Evolutionary conservation across 1,284 basidiomycete genomes (phyloP), one percentile per base, ranked within the genome.

Genomic region (Tilletiopsis washingtonensis): DNA sequence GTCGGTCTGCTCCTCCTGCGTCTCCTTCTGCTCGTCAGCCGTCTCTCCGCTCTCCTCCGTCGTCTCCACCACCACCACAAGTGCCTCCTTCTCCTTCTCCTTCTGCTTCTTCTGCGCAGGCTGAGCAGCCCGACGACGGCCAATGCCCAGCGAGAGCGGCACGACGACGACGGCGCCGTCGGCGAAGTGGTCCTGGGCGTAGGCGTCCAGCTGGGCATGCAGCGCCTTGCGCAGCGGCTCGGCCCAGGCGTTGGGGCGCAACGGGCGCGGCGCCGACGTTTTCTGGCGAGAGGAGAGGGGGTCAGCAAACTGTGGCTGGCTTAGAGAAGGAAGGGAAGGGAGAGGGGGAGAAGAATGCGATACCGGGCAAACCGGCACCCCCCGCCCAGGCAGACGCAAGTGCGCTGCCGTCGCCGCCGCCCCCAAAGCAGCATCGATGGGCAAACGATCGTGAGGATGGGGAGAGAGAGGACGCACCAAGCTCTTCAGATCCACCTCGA

Each of bases 161-260:
- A 67, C 69, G 3, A 64, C 61, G 9, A 53, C 52, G 25, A 53
- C 57, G 14, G 67, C 55, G 27, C 68, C 68, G 40, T 60, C 57
- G n/a, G 54, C 57, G 51, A 65, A 73, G 29, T 64, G 54, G 40
- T 69, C 59, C 23, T 40, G 42, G 2, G 69, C 56, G 45, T 73
- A 73, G 26, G 38, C 47, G 9, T 54, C 49, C 6, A 69, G 29
- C 2, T 51, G 41, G 15, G 55, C 43, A 17, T 73, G 60, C 29
- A 73, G 39, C 1, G 55, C 57, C 9, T 48, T n/a, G 12, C 69
- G 52, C 3, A 61, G 32, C 9, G 23, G 23, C 39, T 45, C 44
- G 19, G 38, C 29, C 15, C 15, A 12, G 15, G 15, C 25, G 27
- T 45, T 45, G 19, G 24, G 25, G 27, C 37, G 34, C 29, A 34